Conservation (phyloP, 441 rosid species). For the Syzygium malaccense region DNA sequence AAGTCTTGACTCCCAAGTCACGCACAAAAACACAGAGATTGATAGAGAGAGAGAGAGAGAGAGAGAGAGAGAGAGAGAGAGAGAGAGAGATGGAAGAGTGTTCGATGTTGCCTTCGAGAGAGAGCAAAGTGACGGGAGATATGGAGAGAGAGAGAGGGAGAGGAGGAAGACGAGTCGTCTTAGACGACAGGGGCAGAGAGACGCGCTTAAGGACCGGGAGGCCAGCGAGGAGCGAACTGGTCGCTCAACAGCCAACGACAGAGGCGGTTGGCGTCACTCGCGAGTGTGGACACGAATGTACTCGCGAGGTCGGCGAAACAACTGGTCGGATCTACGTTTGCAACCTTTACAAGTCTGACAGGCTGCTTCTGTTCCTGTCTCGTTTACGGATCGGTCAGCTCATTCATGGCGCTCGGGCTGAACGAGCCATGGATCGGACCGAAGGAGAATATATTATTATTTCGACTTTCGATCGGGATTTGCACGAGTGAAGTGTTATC, state of each 20-base stretch:
- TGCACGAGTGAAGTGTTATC: background rate
- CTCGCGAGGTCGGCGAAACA: background rate
- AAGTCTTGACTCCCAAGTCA: slow-evolving; percentile 5
- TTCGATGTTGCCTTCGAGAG: slow-evolving; percentile 33
- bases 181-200: background rate
- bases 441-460: background rate
- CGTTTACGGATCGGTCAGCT: background rate
- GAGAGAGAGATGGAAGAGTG: background rate
- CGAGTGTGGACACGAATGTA: background rate
- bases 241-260: background rate
- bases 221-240: background rate
- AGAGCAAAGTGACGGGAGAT: slow-evolving; percentile 35
- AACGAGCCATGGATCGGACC: background rate
- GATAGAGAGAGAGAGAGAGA: background rate
- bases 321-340: background rate
- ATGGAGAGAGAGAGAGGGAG: slow-evolving; percentile 1
- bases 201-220: background rate
- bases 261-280: background rate
- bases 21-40: background rate
- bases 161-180: background rate
- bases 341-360: background rate
- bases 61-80: background rate
- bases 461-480: background rate
- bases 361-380: background rate
- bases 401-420: background rate